Base-by-base conservation (phyloP, 1,284 basidiomycete species). In the Ustilago loliicola region DNA sequence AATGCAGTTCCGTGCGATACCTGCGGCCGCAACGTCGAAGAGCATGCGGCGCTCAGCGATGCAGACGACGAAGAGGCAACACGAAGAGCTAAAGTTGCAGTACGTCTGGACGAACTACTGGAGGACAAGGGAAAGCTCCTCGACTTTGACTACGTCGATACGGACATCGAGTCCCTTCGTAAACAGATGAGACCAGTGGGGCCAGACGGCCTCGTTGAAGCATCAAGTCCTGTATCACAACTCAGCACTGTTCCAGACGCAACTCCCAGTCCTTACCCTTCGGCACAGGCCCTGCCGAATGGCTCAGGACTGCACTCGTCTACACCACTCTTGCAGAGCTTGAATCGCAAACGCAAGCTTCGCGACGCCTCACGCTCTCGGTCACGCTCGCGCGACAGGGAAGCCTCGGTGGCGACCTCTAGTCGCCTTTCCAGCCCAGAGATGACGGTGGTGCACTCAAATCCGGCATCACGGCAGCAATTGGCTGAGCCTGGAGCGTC, bases 91-190 rank as follows among this genome's bases (percentile, higher is more conserved):
- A 91, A 91, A 77, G 91, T 94, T 9, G 94, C 94, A 2, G 90
- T 93, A 61, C 90, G 93, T 60, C 89, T 96, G 59, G 95, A 97
- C 84, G 93, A 95, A 87, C 86, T 94, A 60, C 88, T 96, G 48
- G 90, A 94, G 93, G 93, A 94, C 86, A 89, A 89, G 55, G 90
- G 90, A 56, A 90, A 91, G 81, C 88, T 96, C 29, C 88, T 93
- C 15, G 92, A 94, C 87, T 93, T 97, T 85, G 89, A 90, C 72
- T 92, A 94, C 87, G 88, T 88, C 42, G 90, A 94, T 87, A 89
- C 90, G 47, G 90, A 93, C 84, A 90, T 93, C 54, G 85, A 89
- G 40, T 92, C 92, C 8, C 86, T 96, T 63, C 89, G 92, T 68
- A 91, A 91, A 81, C 75, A 77, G 51, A 77, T 77, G 75, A 47